These are phyloP conservation scores for Cucumis melo DNA, from an alignment of 306 rosid species.

Conservation along the genomic window DNA sequence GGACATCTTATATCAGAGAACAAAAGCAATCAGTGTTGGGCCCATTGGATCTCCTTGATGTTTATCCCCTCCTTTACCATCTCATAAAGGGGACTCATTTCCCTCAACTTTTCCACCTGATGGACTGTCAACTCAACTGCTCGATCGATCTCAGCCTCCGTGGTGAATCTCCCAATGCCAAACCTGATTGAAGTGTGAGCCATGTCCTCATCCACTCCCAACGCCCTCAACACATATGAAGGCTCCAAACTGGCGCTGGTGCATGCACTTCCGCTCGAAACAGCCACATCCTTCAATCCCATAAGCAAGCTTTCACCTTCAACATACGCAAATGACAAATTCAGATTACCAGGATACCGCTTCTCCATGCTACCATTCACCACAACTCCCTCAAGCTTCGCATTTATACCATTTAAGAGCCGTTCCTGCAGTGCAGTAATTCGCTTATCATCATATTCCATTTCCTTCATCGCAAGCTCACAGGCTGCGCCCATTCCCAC, in stretches of 20 bases:
- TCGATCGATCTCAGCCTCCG: constrained; percentile 73
- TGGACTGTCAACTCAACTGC: constrained; percentile 61
- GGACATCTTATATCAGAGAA: neutral
- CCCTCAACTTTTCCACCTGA: constrained; percentile 86
- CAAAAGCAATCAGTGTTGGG: constrained; percentile 45
- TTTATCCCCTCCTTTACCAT: constrained; percentile 90
- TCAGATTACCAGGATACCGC: constrained; percentile 67
- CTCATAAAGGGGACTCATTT: constrained; percentile 94
- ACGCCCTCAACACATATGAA: constrained; percentile 78
- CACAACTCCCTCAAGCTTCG: constrained; percentile 66
- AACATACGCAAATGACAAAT: constrained; percentile 69
- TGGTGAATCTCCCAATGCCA: constrained; percentile 92
- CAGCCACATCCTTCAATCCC: constrained; percentile 98
- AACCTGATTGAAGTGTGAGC: constrained; percentile 95
- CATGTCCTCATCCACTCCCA: constrained; percentile 99
- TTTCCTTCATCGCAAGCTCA: constrained; percentile 63
- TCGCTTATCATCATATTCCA: constrained; percentile 71
- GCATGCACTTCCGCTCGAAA: constrained; percentile 96
- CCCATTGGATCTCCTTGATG: constrained; percentile 73
- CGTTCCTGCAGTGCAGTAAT: constrained; percentile 44
- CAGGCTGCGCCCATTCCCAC: constrained; percentile 94
- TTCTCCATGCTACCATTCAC: constrained; percentile 84
- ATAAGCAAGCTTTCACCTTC: constrained; percentile 93
- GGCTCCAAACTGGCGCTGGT: constrained; percentile 98
- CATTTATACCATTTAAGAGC: constrained; percentile 45